Conservation (phyloP, 2,329 filamentous ascomycete species). For the Colletotrichum sp. region DNA sequence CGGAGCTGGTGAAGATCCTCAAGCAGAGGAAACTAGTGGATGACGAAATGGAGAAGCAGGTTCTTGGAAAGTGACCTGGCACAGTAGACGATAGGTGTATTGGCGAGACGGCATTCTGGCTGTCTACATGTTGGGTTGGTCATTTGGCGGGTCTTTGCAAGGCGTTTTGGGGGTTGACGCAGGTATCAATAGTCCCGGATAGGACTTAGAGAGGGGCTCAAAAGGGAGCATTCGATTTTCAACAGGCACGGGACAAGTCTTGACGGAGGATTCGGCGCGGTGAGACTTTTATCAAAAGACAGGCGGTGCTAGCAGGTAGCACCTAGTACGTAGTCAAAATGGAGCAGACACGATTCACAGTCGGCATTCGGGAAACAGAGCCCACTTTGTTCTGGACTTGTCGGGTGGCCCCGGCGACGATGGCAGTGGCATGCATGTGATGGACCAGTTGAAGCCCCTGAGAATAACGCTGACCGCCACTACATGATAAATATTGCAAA, state of each 20-base stretch:
- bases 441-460: background rate
- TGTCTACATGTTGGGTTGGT: background rate
- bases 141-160: background rate
- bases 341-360: background rate
- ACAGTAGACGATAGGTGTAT: background rate
- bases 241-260: background rate
- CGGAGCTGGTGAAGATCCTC: conserved; percentile 30
- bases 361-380: background rate
- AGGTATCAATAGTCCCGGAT: background rate
- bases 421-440: background rate
- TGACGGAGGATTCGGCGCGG: background rate
- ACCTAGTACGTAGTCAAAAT: background rate
- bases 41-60: background rate
- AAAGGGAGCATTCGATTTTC: background rate
- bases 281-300: background rate
- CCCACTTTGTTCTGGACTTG: background rate
- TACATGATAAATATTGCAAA: background rate
- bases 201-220: conserved; percentile 5
- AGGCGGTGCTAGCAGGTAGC: background rate
- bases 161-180: background rate
- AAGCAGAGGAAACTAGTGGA: conserved; percentile 11
- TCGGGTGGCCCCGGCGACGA: background rate
- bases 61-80: background rate
- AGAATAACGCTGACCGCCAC: background rate
- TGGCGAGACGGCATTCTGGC: background rate